These are phyloP conservation scores for Cardamine resedifolia DNA, from an alignment of 345 rosid species.

Conservation along the genomic window DNA sequence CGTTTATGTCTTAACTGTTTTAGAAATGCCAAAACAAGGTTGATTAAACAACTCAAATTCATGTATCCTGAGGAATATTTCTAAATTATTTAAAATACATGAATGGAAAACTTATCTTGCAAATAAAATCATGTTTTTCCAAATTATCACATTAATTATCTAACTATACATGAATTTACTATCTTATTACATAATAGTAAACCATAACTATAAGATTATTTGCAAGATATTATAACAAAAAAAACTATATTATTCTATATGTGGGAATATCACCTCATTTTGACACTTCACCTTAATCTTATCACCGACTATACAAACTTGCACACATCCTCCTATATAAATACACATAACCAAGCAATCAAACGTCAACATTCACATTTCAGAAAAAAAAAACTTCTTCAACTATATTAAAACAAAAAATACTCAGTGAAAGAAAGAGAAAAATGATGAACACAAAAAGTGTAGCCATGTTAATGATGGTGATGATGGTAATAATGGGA, in stretches of 20 bases:
- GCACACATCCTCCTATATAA: slow-evolving; percentile 8
- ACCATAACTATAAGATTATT: not conserved
- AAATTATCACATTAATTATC: not conserved
- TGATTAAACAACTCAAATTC: not conserved
- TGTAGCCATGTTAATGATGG: slow-evolving; percentile 13
- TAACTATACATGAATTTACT: not conserved
- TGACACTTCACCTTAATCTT: not conserved
- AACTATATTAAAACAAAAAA: not conserved
- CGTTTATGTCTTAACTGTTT: not conserved
- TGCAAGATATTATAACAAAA: not conserved
- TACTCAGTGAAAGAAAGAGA: not conserved
- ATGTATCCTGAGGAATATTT: not conserved
- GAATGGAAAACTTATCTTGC: not conserved
- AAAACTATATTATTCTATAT: not conserved
- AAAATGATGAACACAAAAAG: slow-evolving; percentile 17
- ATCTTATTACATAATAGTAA: not conserved
- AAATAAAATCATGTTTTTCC: not conserved
- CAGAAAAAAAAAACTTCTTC: not conserved
- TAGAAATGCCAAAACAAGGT: not conserved
- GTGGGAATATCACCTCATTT: not conserved
- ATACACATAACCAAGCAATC: not conserved
- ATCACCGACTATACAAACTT: not conserved
- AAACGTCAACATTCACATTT: slow-evolving; percentile 8
- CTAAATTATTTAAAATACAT: not conserved
- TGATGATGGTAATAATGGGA: slow-evolving; percentile 18